Evolutionary conservation across 106 monocot species (phyloP).

Genomic region (Acanthochlamys bracteata): DNA sequence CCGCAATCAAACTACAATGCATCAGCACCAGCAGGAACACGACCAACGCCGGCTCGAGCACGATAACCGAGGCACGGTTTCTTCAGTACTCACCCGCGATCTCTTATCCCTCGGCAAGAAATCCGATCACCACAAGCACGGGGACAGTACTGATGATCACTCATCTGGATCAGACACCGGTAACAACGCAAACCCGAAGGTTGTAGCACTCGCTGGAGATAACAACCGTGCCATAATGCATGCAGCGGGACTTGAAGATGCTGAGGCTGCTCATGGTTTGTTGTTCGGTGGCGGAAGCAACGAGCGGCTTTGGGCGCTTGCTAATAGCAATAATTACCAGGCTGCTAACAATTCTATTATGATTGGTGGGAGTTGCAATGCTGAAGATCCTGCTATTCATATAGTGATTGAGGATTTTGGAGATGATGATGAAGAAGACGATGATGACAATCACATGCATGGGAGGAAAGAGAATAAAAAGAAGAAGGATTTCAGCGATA

Average conservation of each 20-base stretch:
- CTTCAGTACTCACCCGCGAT: slow-evolving; percentile 3
- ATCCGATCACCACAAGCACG: background rate
- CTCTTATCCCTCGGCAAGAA: slow-evolving; percentile 8
- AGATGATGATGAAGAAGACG: slow-evolving; percentile 9
- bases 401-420: slow-evolving; percentile 15
- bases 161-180: background rate
- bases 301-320: slow-evolving; percentile 19
- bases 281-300: background rate
- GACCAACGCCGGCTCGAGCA: background rate
- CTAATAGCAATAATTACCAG: slow-evolving; percentile 64
- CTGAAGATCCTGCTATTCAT: slow-evolving; percentile 49
- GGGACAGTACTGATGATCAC: background rate
- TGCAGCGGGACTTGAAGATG: slow-evolving; percentile 4
- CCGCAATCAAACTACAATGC: background rate
- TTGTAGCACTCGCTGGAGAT: slow-evolving; percentile 36
- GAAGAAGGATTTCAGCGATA: background rate
- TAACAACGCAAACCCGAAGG: background rate
- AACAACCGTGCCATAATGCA: slow-evolving; percentile 50
- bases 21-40: background rate
- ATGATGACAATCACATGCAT: slow-evolving; percentile 9
- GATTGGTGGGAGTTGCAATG: slow-evolving; percentile 29
- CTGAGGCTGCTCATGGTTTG: background rate
- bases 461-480: slow-evolving; percentile 5
- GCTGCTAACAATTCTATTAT: slow-evolving; percentile 50
- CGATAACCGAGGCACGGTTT: slow-evolving; percentile 9